Base-by-base conservation (phyloP, 2,329 filamentous ascomycete species). In the Pestalotiopsis fici region DNA sequence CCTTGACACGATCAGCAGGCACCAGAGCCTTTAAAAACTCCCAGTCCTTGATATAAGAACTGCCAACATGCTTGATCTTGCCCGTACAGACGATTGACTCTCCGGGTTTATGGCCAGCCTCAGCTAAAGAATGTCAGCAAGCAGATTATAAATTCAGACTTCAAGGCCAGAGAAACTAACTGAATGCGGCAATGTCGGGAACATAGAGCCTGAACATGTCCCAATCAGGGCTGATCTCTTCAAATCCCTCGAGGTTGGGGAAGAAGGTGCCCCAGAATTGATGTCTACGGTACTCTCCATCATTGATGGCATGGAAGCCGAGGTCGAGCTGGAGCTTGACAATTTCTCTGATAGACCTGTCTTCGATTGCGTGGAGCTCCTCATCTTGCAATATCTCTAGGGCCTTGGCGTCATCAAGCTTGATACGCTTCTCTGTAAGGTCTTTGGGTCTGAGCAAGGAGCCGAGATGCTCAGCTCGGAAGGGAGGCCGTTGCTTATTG, bases 391-490 rank as follows among this genome's bases (percentile, higher is more conserved):
- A 73, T 47, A 80, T 78, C 6, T 78, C 78, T 15, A 80, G 69
- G 15, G 78, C 78, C 66, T 81, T 80, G 63, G 76, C 75, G 27
- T 77, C 73, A 60, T 81, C 79, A 39, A 81, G 75, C 65, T 76
- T 72, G 68, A 88, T 83, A 71, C 91, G 89, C 70, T 87, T 87
- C 65, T 89, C 84, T 27, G 90, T 82, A 65, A 93, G 83, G 68
- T 86, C 82, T 70, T 90, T 80, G 5, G 91, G 91, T 12, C 92
- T 89, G 59, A 93, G 87, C 37, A 94, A 83, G 4, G 91, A 93
- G 72, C 91, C 92, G 71, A 93, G 83, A 75, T 94, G 91, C 83
- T 94, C 92, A 61, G 92, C 92, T 71, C 91, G 86, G 83, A 93
- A 93, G 57, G 91, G 92, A 3, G 82, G 82, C n/a, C 71, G 69